Evolutionary conservation across 352 stramenopile genomes (phyloP).

Genomic region (Phytophthora cryptogea): DNA sequence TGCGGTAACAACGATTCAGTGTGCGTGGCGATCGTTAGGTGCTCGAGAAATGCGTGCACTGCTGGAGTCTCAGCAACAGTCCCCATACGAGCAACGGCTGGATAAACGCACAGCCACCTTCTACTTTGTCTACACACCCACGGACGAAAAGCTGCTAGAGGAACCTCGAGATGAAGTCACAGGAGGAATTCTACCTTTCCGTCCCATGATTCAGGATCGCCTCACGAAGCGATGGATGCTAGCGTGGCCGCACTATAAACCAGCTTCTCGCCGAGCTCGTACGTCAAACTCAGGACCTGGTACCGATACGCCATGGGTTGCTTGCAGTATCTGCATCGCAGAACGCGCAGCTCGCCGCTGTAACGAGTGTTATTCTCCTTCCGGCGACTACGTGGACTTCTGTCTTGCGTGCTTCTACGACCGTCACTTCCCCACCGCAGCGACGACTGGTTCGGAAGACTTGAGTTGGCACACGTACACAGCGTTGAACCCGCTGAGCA

Average conservation of each 20-base stretch:
- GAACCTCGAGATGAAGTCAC: slow-evolving; percentile 57
- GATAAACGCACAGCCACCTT: slow-evolving; percentile 58
- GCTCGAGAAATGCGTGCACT: slow-evolving; percentile 43
- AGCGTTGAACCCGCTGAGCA: slow-evolving; percentile 42
- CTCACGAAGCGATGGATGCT: slow-evolving; percentile 73
- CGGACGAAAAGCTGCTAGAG: slow-evolving; percentile 61
- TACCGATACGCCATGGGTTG: slow-evolving; percentile 23
- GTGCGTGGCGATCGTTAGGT: slow-evolving; percentile 48
- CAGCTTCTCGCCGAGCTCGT: slow-evolving; percentile 21
- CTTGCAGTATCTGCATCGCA: slow-evolving; percentile 62
- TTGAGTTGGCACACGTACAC: slow-evolving; percentile 66
- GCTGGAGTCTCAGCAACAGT: slow-evolving; percentile 64
- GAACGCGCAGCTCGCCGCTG: slow-evolving; percentile 68
- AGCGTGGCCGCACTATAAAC: slow-evolving; percentile 63
- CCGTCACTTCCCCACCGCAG: slow-evolving; percentile 37
- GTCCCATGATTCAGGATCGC: slow-evolving; percentile 75
- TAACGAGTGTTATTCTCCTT: slow-evolving; percentile 62
- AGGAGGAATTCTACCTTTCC: slow-evolving; percentile 56
- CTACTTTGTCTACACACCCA: slow-evolving; percentile 73
- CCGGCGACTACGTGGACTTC: slow-evolving; percentile 73
- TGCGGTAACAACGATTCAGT: slow-evolving; percentile 55
- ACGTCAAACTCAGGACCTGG: slow-evolving; percentile 10
- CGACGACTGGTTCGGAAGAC: slow-evolving; percentile 26
- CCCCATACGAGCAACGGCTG: slow-evolving; percentile 70
- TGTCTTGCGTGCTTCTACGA: slow-evolving; percentile 82